phyloP scores from a whole-genome alignment of 148 eudicot genomes.

The Camellia sinensis region DNA sequence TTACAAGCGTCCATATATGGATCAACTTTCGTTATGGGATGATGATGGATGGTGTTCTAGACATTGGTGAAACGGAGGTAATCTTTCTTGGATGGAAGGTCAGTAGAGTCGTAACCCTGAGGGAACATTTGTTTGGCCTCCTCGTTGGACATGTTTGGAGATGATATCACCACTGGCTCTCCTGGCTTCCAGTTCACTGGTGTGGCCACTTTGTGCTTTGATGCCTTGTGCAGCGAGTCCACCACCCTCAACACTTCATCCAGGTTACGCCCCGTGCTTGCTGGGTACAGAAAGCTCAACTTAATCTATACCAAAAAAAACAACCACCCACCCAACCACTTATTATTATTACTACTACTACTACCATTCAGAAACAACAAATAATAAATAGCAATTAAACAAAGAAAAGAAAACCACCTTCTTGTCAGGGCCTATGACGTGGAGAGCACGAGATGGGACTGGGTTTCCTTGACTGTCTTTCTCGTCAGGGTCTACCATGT shows the following conservation, averaged over 20 bases:
- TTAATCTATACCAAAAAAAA: constrained; percentile 37
- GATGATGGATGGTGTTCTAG: constrained; percentile 5
- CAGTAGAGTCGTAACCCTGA: constrained; percentile 51
- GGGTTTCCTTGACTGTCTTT: constrained; percentile 47
- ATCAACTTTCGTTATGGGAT: no score
- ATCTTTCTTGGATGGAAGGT: constrained; percentile 67
- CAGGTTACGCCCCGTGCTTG: constrained; percentile 84
- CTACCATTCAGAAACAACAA: not conserved
- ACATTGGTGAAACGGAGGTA: constrained; percentile 74
- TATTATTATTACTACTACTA: not conserved
- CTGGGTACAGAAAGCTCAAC: constrained; percentile 86
- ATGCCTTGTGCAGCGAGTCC: constrained; percentile 64
- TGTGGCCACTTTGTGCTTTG: constrained; percentile 69
- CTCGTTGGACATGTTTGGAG: constrained; percentile 57
- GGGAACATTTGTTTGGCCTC: constrained; percentile 73
- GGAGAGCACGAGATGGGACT: constrained; percentile 77
- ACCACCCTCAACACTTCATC: constrained; percentile 82
- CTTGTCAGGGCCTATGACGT: constrained; percentile 77
- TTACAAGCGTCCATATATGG: no score
- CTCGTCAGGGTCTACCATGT: constrained; percentile 91
- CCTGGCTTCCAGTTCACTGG: constrained; percentile 87
- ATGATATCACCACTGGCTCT: constrained; percentile 66
- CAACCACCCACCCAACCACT: not conserved
- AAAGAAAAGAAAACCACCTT: constrained; percentile 25
- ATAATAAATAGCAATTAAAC: not conserved